A percentile compares a stretch with the other conserved stretches of the same genome.
phyloP scores from a whole-genome alignment of 139 green algal species.

The Desmodesmus armatus region DNA sequence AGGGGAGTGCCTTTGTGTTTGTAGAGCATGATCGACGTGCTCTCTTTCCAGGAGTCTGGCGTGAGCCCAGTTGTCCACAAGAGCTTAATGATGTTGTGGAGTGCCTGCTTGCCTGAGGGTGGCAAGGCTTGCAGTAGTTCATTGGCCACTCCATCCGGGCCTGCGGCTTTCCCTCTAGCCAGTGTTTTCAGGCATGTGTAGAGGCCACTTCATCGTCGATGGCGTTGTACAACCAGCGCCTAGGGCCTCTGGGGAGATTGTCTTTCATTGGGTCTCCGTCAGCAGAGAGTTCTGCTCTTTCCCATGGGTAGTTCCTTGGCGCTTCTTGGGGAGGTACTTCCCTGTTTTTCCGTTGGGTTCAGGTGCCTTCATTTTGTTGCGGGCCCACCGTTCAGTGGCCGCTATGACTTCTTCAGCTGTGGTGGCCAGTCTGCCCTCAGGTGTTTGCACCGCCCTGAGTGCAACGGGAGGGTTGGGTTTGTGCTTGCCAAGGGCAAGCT shows the following conservation, averaged over 20 bases:
- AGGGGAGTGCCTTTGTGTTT: slow-evolving; percentile 46
- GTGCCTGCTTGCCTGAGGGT: neutral
- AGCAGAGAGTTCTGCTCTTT: too few species aligned
- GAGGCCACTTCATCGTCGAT: slow-evolving; percentile 26
- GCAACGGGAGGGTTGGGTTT: too few species aligned
- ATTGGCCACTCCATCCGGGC: slow-evolving; percentile 51
- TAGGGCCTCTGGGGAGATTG: neutral
- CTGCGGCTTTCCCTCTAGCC: slow-evolving; percentile 38
- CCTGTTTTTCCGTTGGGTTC: neutral
- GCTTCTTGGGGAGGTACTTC: neutral
- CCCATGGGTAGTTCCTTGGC: neutral
- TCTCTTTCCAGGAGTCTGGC: slow-evolving; percentile 46
- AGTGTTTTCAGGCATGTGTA: slow-evolving; percentile 22
- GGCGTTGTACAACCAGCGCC: slow-evolving; percentile 5
- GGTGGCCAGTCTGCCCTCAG: too few species aligned
- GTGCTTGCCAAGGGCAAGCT: too few species aligned
- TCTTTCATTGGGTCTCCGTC: neutral
- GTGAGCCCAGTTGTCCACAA: slow-evolving; percentile 52
- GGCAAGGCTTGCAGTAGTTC: slow-evolving; percentile 52
- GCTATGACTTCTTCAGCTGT: too few species aligned
- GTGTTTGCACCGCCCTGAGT: too few species aligned
- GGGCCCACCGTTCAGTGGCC: too few species aligned
- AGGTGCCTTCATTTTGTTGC: neutral
- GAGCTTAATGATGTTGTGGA: slow-evolving; percentile 44
- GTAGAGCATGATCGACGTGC: slow-evolving; percentile 45